Evolutionary conservation across 805 yeast genomes (phyloP).

Genomic region (Wickerhamomyces alni): DNA sequence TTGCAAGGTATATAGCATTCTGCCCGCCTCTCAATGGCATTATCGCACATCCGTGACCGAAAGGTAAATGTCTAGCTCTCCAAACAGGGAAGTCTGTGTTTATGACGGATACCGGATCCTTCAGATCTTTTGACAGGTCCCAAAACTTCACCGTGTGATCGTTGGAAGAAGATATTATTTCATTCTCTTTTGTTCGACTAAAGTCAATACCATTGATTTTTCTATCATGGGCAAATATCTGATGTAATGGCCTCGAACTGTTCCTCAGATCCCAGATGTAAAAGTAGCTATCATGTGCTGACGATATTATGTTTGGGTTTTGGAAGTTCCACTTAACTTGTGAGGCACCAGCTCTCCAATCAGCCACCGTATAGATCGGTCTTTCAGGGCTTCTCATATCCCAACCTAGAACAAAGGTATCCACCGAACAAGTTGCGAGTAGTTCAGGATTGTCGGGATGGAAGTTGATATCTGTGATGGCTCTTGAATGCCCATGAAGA

Average conservation of each 20-base stretch:
- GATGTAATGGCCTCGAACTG: conserved; percentile 68
- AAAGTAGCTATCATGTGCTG: conserved; percentile 77
- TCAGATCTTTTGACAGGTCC: conserved; percentile 46
- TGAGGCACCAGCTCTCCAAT: conserved; percentile 91
- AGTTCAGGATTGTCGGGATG: conserved; percentile 83
- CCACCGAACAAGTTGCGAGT: conserved; percentile 90
- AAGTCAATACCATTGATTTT: conserved; percentile 89
- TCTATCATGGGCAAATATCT: conserved; percentile 71
- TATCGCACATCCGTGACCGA: conserved; percentile 81
- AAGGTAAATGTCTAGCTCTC: conserved; percentile 83
- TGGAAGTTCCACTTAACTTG: conserved; percentile 91
- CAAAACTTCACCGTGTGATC: conserved; percentile 82
- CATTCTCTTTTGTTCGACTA: conserved; percentile 50
- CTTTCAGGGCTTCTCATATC: conserved; percentile 75
- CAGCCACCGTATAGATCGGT: conserved; percentile 79
- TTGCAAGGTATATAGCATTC: conserved; percentile 35
- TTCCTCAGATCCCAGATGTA: conserved; percentile 86
- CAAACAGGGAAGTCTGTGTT: conserved; percentile 80
- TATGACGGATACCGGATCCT: conserved; percentile 51
- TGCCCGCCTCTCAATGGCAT: conserved; percentile 90
- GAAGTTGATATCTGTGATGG: conserved; percentile 93
- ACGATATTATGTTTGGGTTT: conserved; percentile 73
- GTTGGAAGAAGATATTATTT: conserved; percentile 76
- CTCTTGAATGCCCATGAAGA: conserved; percentile 84
- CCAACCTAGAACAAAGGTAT: conserved; percentile 84